Base-by-base conservation (phyloP, 768 basidiomycete species). In the Boletus vinaceobasis region DNA sequence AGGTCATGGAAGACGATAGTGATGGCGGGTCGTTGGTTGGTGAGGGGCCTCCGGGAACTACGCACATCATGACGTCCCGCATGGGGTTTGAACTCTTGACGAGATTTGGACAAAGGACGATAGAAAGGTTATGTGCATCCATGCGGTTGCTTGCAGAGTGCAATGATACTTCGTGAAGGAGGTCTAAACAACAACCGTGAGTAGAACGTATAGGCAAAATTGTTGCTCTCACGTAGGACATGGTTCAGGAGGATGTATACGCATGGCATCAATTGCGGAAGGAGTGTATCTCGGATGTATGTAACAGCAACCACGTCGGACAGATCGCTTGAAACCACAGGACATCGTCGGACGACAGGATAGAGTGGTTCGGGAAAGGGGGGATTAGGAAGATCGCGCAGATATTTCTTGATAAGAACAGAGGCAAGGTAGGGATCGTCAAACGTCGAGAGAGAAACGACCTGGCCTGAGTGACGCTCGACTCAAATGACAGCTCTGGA, bases 351-450 rank as follows among this genome's bases (percentile, higher is more conserved):
- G 38, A 93, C 82, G 35, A 76, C 50, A 7, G 82, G 76, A 68
- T 92, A 93, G 14, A 86, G 68, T 6, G 65, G 68, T 69, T 90
- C 89, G 0, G 86, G 81, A 60, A 94, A 89, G n/a, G 90, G 71
- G 4, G 92, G 87, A 48, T 82, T 78, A 2, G 90, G 89, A 2
- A 94, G 74, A 67, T 92, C 89, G 36, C 89, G 81, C 26, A 94
- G 72, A 65, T 88, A 93, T 66, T 90, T 92, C 75, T 94, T 93
- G 51, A 94, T 72, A 35, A 94, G 76, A 1, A 93, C 92, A 9
- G 92, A 90, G 4, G 90, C 88, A 1, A 94, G 78, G 68, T 90
- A 79, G 7, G 89, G 86, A 61, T 93, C 90, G 0, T 77, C 79
- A 63, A 89, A 93, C 2, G 77, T 85, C n/a, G 82, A 74, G 40